Base-by-base conservation (phyloP, 208 protist genomes). In the Entamoeba nuttalli region DNA sequence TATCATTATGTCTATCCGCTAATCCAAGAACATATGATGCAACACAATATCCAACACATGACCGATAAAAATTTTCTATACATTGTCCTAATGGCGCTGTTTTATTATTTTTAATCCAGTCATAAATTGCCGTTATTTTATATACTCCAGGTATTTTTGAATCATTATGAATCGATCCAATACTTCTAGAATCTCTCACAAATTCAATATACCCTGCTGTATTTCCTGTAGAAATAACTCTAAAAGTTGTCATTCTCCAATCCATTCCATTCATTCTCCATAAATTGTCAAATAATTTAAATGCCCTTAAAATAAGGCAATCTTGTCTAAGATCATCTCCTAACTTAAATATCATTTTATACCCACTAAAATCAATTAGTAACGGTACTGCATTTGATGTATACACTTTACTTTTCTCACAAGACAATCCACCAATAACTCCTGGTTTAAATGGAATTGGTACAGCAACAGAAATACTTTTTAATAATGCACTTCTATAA, bases 1-100 rank as follows among this genome's bases (percentile, higher is more conserved):
- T 96, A 84, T 96, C 96, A 51, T 95, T 96, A 52, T 98, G 98
- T 48, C 98, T 55, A 95, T 98, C 97, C 93, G 97, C 97, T 25
- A 98, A 97, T 21, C 97, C 97, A 51, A 98, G 95, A 51, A 98
- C 97, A 96, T 98, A 99, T 4, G 98, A 99, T 30, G 98, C 98
- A 19, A 99, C 98, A 95, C 98, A 99, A 96, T 99, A 99, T 17
- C 98, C 98, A 3, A 98, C 98, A 52, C 14, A 69, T 69, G 55
- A 69, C 3, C 55, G 21, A 69, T 69, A 69, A 15, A 15, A 69
- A 69, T 69, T 69, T n/a, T 69, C 55, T 69, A 69, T 25, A 69
- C 55, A 69, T 69, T 69, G 55, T 25, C 21, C 55, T 69, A 69
- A 3, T 69, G 55, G 55, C 2, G 55, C 55, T n/a, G 19, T 69